These are phyloP conservation scores for Extremus antarcticus DNA, from an alignment of 495 filamentous ascomycete species.

Conservation along the genomic window DNA sequence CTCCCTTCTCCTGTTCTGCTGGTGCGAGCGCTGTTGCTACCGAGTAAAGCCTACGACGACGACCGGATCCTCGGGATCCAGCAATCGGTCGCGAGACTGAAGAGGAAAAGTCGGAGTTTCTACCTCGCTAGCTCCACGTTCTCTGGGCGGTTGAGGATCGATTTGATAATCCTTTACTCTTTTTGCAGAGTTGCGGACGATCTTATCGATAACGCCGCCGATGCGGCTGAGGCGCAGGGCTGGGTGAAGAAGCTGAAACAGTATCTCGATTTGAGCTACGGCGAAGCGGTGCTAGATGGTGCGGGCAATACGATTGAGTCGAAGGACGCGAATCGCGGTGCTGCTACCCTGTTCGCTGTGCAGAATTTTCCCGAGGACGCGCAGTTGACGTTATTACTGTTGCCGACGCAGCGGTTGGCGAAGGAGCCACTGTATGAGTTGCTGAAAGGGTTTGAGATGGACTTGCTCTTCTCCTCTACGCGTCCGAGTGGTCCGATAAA, in stretches of 20 bases:
- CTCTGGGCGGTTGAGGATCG: constrained; percentile 50
- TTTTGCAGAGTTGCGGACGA: constrained; percentile 64
- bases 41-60: constrained; percentile 38
- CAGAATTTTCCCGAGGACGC: constrained; percentile 37
- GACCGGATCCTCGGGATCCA: constrained; percentile 42
- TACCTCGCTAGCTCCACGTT: constrained; percentile 56
- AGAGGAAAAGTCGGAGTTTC: constrained; percentile 55
- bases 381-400: constrained; percentile 38
- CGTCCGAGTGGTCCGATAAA: constrained; percentile 35
- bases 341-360: constrained; percentile 20
- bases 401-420: constrained; percentile 45
- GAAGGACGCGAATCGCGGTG: constrained; percentile 9
- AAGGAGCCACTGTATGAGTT: constrained; percentile 45
- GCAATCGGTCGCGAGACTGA: constrained; percentile 42
- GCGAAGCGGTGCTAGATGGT: not conserved
- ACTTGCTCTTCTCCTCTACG: constrained; percentile 40
- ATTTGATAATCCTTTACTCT: constrained; percentile 56
- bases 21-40: constrained; percentile 35
- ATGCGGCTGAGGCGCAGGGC: constrained; percentile 33
- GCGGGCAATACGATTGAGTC: constrained; percentile 1
- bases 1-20: constrained; percentile 38
- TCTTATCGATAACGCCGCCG: constrained; percentile 48
- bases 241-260: constrained; percentile 43
- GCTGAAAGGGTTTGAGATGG: constrained; percentile 50
- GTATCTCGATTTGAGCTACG: constrained; percentile 38